phyloP scores from a whole-genome alignment of 2,329 filamentous ascomycete species.

The Colletotrichum sp. region DNA sequence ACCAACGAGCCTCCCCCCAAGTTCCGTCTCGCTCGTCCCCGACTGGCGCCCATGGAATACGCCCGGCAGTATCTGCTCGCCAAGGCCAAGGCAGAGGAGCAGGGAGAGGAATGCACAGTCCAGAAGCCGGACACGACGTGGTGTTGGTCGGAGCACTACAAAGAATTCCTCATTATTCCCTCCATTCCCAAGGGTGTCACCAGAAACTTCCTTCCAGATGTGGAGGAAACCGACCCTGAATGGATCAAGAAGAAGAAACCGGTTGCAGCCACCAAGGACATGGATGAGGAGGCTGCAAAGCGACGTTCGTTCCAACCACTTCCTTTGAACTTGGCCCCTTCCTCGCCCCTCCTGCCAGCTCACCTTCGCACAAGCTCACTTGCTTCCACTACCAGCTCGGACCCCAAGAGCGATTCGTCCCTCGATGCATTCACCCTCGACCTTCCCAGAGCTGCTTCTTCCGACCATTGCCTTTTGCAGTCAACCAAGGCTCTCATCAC shows the following conservation, averaged over 20 bases:
- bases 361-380: neutral
- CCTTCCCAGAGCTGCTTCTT: neutral
- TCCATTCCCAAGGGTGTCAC: constrained; percentile 31
- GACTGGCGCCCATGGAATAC: constrained; percentile 47
- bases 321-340: constrained; percentile 8
- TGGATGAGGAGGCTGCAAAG: neutral
- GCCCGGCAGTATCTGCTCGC: constrained; percentile 38
- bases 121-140: constrained; percentile 32
- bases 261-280: neutral
- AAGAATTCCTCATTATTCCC: constrained; percentile 43
- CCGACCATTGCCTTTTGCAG: neutral
- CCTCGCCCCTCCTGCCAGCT: constrained; percentile 6
- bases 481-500: neutral
- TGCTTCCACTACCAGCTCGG: neutral
- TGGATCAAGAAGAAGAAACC: constrained; percentile 1
- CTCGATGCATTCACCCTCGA: neutral
- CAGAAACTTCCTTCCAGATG: constrained; percentile 5
- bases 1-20: constrained; percentile 6
- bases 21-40: constrained; percentile 17
- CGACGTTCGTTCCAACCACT: constrained; percentile 4
- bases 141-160: constrained; percentile 36
- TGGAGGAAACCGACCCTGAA: neutral
- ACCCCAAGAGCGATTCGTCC: neutral
- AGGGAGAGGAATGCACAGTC: constrained; percentile 31
- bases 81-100: constrained; percentile 30